Conservation (phyloP, 1,284 basidiomycete genomes). For the Papiliotrema laurentii region DNA sequence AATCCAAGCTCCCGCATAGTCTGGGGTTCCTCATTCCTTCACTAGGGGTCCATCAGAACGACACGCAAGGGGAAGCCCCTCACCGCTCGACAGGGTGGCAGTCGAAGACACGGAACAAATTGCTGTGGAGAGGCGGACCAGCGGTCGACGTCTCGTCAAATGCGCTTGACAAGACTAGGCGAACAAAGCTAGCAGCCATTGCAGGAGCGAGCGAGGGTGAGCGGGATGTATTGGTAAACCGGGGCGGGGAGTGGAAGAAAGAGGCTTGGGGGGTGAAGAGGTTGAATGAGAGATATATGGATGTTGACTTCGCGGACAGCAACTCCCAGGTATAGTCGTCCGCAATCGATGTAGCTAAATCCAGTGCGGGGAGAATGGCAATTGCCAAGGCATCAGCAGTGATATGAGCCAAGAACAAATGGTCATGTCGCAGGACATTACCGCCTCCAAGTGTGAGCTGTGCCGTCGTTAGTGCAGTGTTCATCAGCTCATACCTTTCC, state of each 20-base stretch:
- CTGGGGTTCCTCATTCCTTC: not conserved
- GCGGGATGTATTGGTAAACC: slow-evolving; percentile 3
- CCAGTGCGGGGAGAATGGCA: too few relatives aligned
- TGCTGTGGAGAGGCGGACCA: slow-evolving; percentile 50
- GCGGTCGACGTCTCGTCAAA: slow-evolving; percentile 43
- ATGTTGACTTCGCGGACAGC: slow-evolving; percentile 37
- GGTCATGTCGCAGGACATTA: too few relatives aligned
- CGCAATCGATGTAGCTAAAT: too few relatives aligned
- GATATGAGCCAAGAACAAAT: too few relatives aligned
- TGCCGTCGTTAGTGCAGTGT: not conserved
- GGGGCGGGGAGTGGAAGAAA: slow-evolving; percentile 12
- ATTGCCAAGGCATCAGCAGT: too few relatives aligned
- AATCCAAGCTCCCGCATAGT: not conserved
- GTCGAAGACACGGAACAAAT: slow-evolving; percentile 39
- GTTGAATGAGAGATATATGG: slow-evolving; percentile 37
- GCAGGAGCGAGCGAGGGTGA: not conserved
- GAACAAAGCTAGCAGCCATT: not conserved
- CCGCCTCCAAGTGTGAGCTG: not conserved
- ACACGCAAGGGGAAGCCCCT: not conserved
- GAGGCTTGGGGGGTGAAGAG: slow-evolving; percentile 6
- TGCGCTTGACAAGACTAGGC: slow-evolving; percentile 37
- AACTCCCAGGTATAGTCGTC: slow-evolving; percentile 24
- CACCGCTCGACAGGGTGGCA: slow-evolving; percentile 32
- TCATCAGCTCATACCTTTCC: not conserved
- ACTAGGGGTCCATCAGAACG: not conserved